Evolutionary conservation across 2,329 filamentous ascomycete genomes (phyloP).

Genomic region (Diaporthe australafricana): DNA sequence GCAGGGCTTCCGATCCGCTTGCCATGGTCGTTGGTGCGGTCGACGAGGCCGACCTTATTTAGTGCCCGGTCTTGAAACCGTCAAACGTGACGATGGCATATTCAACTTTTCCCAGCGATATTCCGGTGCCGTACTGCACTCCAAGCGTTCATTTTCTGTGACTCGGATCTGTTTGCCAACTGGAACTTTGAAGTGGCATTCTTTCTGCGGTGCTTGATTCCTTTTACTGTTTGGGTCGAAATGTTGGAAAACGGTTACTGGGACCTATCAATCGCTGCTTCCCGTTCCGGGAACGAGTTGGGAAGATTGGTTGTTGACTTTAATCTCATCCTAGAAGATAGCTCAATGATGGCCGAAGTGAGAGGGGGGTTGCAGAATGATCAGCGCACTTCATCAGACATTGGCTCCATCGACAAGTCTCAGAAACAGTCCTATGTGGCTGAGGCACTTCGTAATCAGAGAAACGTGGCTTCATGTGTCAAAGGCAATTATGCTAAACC

Average conservation of each 20-base stretch:
- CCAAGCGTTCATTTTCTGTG: neutral
- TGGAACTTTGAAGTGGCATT: neutral
- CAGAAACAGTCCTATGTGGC: no score
- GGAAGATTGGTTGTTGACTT: neutral
- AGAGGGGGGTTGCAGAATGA: no score
- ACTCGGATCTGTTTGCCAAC: neutral
- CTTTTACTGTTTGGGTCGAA: neutral
- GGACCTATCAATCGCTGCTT: neutral
- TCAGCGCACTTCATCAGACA: no score
- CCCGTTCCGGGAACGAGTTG: neutral
- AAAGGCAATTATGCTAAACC: no score
- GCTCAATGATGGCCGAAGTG: neutral
- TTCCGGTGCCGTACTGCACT: conserved; percentile 35
- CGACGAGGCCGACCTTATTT: conserved; percentile 41
- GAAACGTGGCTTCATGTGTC: no score
- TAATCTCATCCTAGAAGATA: neutral
- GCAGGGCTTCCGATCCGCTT: conserved; percentile 41
- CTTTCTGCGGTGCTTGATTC: neutral
- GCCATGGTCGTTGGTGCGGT: conserved; percentile 38
- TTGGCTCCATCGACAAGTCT: no score
- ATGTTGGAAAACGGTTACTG: neutral
- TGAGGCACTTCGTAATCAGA: no score
- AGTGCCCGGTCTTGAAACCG: conserved; percentile 39
- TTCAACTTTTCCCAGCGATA: conserved; percentile 39
- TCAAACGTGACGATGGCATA: conserved; percentile 38